phyloP scores from a whole-genome alignment of 257 asterid species.

The Lavandula angustifolia region DNA sequence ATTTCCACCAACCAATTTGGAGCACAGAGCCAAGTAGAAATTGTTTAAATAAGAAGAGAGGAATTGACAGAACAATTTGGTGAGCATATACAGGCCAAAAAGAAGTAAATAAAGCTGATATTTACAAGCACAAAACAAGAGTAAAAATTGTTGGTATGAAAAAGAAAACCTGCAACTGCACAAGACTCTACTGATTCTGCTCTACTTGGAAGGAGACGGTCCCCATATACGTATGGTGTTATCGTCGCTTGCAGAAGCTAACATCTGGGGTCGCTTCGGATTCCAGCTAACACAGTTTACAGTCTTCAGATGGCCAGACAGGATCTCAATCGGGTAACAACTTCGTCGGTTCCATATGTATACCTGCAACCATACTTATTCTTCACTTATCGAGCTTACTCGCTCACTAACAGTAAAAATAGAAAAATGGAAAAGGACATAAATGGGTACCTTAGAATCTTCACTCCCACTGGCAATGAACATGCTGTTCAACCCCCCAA shows the following conservation, averaged over 20 bases:
- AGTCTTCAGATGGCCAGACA: constrained; percentile 75
- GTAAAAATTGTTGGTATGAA: neutral
- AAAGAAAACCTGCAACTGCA: constrained; percentile 29
- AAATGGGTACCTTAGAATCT: constrained; percentile 84
- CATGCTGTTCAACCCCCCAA: constrained; percentile 74
- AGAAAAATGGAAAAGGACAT: too few relatives aligned
- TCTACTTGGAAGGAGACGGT: constrained; percentile 46
- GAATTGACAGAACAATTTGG: neutral
- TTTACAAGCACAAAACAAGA: constrained; percentile 28
- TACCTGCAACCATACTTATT: constrained; percentile 51
- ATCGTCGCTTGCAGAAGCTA: constrained; percentile 96
- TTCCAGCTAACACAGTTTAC: constrained; percentile 96
- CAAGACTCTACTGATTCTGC: constrained; percentile 22
- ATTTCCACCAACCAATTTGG: neutral
- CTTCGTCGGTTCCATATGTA: constrained; percentile 73
- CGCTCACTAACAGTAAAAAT: too few relatives aligned
- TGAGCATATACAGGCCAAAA: constrained; percentile 34
- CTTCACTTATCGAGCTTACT: constrained; percentile 18
- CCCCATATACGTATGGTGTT: constrained; percentile 93
- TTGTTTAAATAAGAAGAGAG: neutral
- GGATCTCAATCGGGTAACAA: constrained; percentile 64
- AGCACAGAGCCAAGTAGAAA: neutral
- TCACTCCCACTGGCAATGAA: constrained; percentile 95
- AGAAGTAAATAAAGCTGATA: constrained; percentile 13
- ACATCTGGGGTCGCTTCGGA: constrained; percentile 63